phyloP scores from a whole-genome alignment of 805 yeast genomes.

The Metschnikowia peoriensis region DNA sequence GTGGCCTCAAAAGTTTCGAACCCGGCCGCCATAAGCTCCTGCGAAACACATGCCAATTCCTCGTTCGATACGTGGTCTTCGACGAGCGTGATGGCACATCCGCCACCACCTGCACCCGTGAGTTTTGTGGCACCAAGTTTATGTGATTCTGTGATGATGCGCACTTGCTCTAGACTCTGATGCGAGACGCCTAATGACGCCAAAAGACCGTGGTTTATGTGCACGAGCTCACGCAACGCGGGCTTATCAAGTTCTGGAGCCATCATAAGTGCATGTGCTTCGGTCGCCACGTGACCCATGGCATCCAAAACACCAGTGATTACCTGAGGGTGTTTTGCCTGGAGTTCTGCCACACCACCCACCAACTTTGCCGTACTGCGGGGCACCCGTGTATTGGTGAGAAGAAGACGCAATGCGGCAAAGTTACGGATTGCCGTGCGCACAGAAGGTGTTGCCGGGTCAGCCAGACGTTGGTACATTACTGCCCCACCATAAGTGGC shows the following conservation, averaged over 20 bases:
- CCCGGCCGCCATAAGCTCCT: conserved; percentile 44
- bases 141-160: conserved; percentile 59
- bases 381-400: conserved; percentile 86
- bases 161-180: conserved; percentile 80
- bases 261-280: conserved; percentile 66
- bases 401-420: conserved; percentile 69
- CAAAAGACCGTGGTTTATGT: conserved; percentile 84
- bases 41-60: conserved; percentile 35
- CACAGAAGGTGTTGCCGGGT: conserved; percentile 54
- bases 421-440: conserved; percentile 67
- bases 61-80: conserved; percentile 41
- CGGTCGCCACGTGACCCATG: conserved; percentile 69
- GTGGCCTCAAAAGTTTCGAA: conserved; percentile 76
- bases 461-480: conserved; percentile 66
- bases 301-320: conserved; percentile 63
- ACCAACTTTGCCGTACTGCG: conserved; percentile 85
- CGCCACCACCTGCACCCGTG: conserved; percentile 99
- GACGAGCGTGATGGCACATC: conserved; percentile 89
- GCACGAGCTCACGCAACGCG: conserved; percentile 58
- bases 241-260: conserved; percentile 48
- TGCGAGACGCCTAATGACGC: conserved; percentile 90
- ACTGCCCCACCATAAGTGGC: conserved; percentile 97
- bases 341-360: conserved; percentile 62
- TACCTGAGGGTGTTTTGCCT: conserved; percentile 52
- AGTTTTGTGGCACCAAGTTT: conserved; percentile 83